These are phyloP conservation scores for Russula emetica DNA, from an alignment of 768 basidiomycete species.

Conservation along the genomic window DNA sequence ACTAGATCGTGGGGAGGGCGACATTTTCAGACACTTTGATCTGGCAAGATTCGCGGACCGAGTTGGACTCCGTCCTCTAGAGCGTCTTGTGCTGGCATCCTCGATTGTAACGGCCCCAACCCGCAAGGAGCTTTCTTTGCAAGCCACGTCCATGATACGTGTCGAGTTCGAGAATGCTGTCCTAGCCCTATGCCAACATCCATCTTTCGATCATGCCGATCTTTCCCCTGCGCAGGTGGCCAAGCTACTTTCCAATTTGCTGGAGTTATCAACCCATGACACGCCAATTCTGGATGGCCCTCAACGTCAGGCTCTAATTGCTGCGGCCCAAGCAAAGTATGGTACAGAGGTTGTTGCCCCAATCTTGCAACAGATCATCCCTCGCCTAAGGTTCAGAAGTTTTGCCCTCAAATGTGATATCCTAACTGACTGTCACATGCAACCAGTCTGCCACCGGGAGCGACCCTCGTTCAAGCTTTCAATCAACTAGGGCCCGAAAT, in stretches of 20 bases:
- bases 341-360: constrained; percentile 72
- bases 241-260: constrained; percentile 76
- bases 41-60: constrained; percentile 79
- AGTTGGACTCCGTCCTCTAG: constrained; percentile 72
- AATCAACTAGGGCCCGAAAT: constrained; percentile 78
- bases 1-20: constrained; percentile 83
- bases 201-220: constrained; percentile 79
- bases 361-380: constrained; percentile 68
- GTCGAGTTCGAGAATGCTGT: constrained; percentile 77
- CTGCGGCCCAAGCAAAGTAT: constrained; percentile 73
- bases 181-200: constrained; percentile 69
- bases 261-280: constrained; percentile 67
- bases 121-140: constrained; percentile 52
- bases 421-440: constrained; percentile 23
- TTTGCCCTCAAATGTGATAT: constrained; percentile 13
- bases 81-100: constrained; percentile 71
- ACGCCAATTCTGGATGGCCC: constrained; percentile 63
- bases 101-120: constrained; percentile 65
- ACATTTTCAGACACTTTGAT: constrained; percentile 79
- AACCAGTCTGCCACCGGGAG: constrained; percentile 57
- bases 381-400: constrained; percentile 59
- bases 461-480: constrained; percentile 69
- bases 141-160: constrained; percentile 66
- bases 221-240: constrained; percentile 68
- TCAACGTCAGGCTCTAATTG: constrained; percentile 72